Base-by-base conservation (phyloP, 2,329 filamentous ascomycete genomes). In the Mycogone perniciosa region DNA sequence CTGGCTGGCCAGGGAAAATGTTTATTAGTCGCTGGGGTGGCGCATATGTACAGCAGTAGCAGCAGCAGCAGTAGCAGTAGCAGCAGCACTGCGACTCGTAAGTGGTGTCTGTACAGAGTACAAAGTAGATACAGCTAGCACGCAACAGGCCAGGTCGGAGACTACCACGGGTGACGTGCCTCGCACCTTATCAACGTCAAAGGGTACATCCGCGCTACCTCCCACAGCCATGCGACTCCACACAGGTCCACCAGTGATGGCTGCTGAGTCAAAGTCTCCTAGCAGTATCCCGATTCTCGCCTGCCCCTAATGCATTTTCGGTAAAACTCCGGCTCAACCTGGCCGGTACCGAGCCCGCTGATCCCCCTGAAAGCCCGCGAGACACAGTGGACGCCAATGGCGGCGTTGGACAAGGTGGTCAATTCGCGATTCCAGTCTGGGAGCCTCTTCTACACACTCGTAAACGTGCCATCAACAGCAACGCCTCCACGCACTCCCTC, bases 361-460 rank as follows among this genome's bases (percentile, higher is more conserved):
- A 20, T 20, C 20, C 20, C 20, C 20, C 20, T 20, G 20, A 20
- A 20, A 20, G 20, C 20, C 20, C 20, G 20, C 20, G 20, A 20
- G 20, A 20, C 20, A 20, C 20, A 20, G 20, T 20, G 20, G 20
- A 20, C 35, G 20, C 35, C 26, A 44, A 38, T 35, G 50, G 46
- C 41, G 31, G 44, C 41, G 41, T 41, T 45, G 46, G 51, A 39
- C 40, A 47, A 52, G 52, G 52, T 54, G 52, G 47, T 47, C 52
- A 53, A 52, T 55, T 55, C 53, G 53, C 53, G 53, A 55, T 34
- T 20, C 31, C 13, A 20, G 20, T 20, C 20, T 20, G 20, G 20
- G 20, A 20, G 20, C 20, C 20, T 20, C 20, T 20, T 20, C 20
- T 20, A 20, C 20, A 20, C 20, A 20, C 20, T 20, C 20, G 20